These are phyloP conservation scores for Phoma sp. DNA, from an alignment of 2,329 filamentous ascomycete species.

Conservation along the genomic window DNA sequence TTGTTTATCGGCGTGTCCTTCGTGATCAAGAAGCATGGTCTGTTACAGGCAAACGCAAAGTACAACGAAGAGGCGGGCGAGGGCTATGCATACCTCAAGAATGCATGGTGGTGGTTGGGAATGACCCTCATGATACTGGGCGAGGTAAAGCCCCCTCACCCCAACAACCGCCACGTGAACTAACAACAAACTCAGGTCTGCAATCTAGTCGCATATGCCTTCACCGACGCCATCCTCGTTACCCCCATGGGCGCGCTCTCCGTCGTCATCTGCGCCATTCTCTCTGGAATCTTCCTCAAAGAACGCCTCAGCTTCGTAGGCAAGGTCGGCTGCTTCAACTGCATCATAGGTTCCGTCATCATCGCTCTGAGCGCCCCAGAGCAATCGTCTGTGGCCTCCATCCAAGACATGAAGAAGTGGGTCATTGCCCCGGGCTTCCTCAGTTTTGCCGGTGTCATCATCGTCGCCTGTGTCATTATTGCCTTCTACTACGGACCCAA, in stretches of 20 bases:
- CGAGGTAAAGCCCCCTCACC: conserved; percentile 57
- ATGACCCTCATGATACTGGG: conserved; percentile 98
- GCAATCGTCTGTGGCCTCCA: conserved; percentile 82
- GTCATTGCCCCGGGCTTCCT: conserved; percentile 88
- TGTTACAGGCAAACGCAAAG: conserved; percentile 92
- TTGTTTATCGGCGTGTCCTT: conserved; percentile 94
- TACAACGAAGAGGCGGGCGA: conserved; percentile 96
- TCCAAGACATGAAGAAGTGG: conserved; percentile 90
- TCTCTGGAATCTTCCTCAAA: conserved; percentile 94
- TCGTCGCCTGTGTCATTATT: conserved; percentile 73
- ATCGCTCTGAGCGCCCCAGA: conserved; percentile 93
- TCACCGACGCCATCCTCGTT: conserved; percentile 94
- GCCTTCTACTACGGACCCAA: conserved; percentile 83
- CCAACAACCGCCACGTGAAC: background rate
- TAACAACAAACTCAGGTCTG: conserved; percentile 60
- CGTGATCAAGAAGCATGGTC: conserved; percentile 90
- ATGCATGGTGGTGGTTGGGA: conserved; percentile 90
- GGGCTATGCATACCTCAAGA: conserved; percentile 96
- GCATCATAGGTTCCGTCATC: conserved; percentile 89
- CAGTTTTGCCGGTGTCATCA: conserved; percentile 80
- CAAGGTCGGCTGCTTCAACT: conserved; percentile 94
- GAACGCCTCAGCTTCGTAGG: conserved; percentile 94
- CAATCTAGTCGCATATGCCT: conserved; percentile 97
- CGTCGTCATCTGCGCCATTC: conserved; percentile 88
- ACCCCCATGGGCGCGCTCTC: conserved; percentile 90